phyloP scores from a whole-genome alignment of 2,329 filamentous ascomycete genomes.

The Teratosphaeria gauchensis region DNA sequence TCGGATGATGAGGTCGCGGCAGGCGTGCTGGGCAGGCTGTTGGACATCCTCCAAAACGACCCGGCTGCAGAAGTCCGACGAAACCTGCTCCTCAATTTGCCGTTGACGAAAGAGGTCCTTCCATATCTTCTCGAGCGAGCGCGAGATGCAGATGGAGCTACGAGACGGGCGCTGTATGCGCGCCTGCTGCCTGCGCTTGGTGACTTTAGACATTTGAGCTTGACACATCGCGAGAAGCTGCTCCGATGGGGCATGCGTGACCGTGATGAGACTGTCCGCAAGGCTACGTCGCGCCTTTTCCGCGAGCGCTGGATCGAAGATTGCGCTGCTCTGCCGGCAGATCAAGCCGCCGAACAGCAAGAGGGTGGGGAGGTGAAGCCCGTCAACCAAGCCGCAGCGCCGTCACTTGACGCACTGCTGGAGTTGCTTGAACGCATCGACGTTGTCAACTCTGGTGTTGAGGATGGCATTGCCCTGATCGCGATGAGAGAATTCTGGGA shows the following conservation, averaged over 20 bases:
- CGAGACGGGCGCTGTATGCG: constrained; percentile 76
- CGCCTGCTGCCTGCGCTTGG: constrained; percentile 77
- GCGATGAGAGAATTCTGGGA: constrained; percentile 98
- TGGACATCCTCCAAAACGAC: constrained; percentile 87
- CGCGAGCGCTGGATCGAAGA: constrained; percentile 97
- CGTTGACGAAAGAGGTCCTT: constrained; percentile 70
- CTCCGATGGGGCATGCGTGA: constrained; percentile 90
- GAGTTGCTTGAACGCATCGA: constrained; percentile 93
- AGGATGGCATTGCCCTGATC: constrained; percentile 82
- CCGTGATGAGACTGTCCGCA: constrained; percentile 85
- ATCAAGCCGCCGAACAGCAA: constrained; percentile 46
- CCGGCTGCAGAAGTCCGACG: constrained; percentile 87
- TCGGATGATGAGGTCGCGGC: constrained; percentile 57
- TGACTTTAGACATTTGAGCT: constrained; percentile 85
- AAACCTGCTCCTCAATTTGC: constrained; percentile 81
- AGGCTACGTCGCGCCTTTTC: constrained; percentile 83
- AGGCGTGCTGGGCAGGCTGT: constrained; percentile 69
- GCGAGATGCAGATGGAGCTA: constrained; percentile 76
- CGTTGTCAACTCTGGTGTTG: constrained; percentile 77
- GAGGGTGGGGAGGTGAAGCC: constrained; percentile 41
- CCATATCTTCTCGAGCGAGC: constrained; percentile 85
- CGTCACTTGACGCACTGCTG: constrained; percentile 71
- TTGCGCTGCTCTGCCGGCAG: constrained; percentile 60
- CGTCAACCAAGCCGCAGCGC: constrained; percentile 42
- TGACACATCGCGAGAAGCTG: constrained; percentile 91